A percentile compares a stretch with the other conserved stretches of the same genome.
Evolutionary conservation across 495 filamentous ascomycete genomes (phyloP).

Genomic region (Xylaria bambusicola): DNA sequence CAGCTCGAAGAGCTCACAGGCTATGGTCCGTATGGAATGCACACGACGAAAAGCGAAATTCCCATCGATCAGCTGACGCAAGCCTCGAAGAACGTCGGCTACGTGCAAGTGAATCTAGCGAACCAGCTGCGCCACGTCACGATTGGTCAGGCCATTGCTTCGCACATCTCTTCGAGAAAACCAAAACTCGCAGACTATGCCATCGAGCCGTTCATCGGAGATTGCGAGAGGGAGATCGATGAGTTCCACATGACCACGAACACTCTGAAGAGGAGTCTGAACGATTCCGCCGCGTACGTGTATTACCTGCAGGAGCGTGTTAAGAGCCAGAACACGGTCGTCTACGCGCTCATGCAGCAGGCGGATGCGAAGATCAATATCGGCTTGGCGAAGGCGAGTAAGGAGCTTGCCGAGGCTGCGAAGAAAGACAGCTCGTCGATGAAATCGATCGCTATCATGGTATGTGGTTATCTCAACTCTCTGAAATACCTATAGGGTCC

Average conservation of each 20-base stretch:
- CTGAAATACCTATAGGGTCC: too few relatives aligned
- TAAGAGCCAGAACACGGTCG: slow-evolving; percentile 28
- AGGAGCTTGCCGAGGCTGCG: slow-evolving; percentile 31
- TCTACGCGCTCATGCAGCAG: slow-evolving; percentile 33
- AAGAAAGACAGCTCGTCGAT: slow-evolving; percentile 40
- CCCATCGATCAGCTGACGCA: slow-evolving; percentile 5
- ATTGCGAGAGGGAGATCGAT: slow-evolving; percentile 15
- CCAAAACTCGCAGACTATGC: background rate
- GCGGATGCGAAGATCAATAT: slow-evolving; percentile 22
- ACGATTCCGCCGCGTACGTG: slow-evolving; percentile 27
- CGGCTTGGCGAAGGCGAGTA: slow-evolving; percentile 15
- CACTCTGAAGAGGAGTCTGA: slow-evolving; percentile 23
- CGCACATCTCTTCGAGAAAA: background rate
- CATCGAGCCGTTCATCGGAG: background rate
- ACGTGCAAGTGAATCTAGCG: slow-evolving; percentile 7
- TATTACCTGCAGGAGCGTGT: slow-evolving; percentile 27
- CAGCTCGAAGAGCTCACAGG: slow-evolving; percentile 19
- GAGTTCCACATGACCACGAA: slow-evolving; percentile 20
- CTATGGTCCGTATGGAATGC: slow-evolving; percentile 2
- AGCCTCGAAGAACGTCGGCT: background rate
- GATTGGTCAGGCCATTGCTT: background rate
- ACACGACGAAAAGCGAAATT: background rate
- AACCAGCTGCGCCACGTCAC: slow-evolving; percentile 11
- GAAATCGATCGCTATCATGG: slow-evolving; percentile 40
- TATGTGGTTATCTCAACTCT: background rate